Conservation (phyloP, 208 protist genomes). For the Chromosphaera perkinsii region DNA sequence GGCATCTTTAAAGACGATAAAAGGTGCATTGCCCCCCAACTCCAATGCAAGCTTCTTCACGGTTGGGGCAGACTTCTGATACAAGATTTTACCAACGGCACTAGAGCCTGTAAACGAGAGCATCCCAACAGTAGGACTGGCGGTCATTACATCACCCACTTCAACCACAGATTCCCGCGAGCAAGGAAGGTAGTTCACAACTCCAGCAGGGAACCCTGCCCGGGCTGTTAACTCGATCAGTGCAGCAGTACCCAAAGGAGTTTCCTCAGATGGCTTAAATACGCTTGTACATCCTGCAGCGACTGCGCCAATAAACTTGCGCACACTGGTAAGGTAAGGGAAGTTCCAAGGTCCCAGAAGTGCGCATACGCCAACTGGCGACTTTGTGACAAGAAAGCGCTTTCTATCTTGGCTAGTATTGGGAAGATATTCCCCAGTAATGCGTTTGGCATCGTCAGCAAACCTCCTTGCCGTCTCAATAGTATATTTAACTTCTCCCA, state of each 20-base stretch:
- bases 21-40: constrained; percentile 68
- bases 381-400: constrained; percentile 35
- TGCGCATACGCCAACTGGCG: constrained; percentile 45
- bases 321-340: constrained; percentile 46
- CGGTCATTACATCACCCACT: no score
- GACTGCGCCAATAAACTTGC: constrained; percentile 48
- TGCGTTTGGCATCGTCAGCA: constrained; percentile 50
- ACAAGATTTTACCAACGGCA: constrained; percentile 39
- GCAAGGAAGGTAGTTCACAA: constrained; percentile 30
- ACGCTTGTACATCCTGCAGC: constrained; percentile 53
- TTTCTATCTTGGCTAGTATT: neutral
- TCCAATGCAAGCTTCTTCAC: constrained; percentile 67
- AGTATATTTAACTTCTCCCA: neutral
- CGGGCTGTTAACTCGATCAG: constrained; percentile 16
- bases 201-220: constrained; percentile 33
- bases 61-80: constrained; percentile 24
- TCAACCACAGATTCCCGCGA: no score
- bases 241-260: constrained; percentile 16
- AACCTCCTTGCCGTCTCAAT: constrained; percentile 47
- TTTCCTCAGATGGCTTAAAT: constrained; percentile 43
- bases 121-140: constrained; percentile 16
- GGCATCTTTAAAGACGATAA: constrained; percentile 53
- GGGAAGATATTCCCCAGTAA: constrained; percentile 31
- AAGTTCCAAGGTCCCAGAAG: constrained; percentile 61
- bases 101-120: constrained; percentile 49